A percentile compares a stretch with the other conserved stretches of the same genome.
These are phyloP conservation scores for Herpetospermum pedunculosum DNA, from an alignment of 306 rosid genomes.

Conservation along the genomic window DNA sequence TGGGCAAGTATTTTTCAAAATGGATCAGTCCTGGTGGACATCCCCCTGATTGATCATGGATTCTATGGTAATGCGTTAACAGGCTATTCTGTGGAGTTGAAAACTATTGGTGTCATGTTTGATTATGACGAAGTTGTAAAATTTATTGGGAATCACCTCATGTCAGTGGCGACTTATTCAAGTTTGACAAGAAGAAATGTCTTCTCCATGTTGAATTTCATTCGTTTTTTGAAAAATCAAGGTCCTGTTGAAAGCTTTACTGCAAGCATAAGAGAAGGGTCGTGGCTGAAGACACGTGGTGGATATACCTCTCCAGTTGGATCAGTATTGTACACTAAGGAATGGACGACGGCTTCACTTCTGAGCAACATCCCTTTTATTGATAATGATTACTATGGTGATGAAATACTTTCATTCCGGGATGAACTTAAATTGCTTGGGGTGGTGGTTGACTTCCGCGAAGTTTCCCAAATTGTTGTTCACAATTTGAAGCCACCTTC, in stretches of 20 bases:
- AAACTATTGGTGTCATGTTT: conserved; percentile 55
- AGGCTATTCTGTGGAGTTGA: conserved; percentile 42
- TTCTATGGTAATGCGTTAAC: conserved; percentile 38
- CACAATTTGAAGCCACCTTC: conserved; percentile 40
- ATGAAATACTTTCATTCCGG: conserved; percentile 26
- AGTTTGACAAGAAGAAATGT: conserved; percentile 26
- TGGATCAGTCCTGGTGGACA: conserved; percentile 49
- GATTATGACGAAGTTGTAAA: conserved; percentile 48
- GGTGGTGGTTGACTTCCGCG: conserved; percentile 28
- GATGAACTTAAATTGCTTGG: conserved; percentile 53
- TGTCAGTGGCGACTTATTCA: conserved; percentile 36
- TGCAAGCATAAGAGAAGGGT: conserved; percentile 21
- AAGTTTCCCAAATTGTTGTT: conserved; percentile 25
- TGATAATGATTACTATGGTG: conserved; percentile 34
- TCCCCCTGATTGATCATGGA: conserved; percentile 44
- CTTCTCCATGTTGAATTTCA: conserved; percentile 39
- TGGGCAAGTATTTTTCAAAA: conserved; percentile 40
- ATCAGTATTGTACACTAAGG: conserved; percentile 37
- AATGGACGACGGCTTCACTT: conserved; percentile 44
- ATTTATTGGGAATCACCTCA: conserved; percentile 48
- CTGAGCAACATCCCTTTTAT: conserved; percentile 57
- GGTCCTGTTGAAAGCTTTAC: conserved; percentile 27
- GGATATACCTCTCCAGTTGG: conserved; percentile 50
- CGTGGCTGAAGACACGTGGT: conserved; percentile 41
- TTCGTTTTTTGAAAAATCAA: conserved; percentile 25